Evolutionary conservation across 306 rosid species (phyloP).

Genomic region (Herpetospermum pedunculosum): DNA sequence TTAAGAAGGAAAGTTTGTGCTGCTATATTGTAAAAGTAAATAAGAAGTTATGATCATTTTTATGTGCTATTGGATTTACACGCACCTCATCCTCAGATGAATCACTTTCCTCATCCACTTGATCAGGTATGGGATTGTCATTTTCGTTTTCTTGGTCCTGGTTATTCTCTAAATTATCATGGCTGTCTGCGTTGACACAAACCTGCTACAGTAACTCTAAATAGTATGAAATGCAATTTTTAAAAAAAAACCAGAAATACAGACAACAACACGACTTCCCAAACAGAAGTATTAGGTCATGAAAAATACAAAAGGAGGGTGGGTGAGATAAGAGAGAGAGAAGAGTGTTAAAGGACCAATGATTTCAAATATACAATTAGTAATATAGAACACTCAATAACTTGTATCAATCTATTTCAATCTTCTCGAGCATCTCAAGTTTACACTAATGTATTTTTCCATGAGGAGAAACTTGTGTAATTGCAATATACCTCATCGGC

Average conservation of each 20-base stretch:
- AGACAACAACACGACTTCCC: neutral
- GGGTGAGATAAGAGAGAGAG: neutral
- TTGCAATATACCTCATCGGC: slow-evolving; percentile 33
- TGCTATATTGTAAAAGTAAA: neutral
- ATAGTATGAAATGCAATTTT: neutral
- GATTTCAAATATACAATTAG: neutral
- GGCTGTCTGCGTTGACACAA: slow-evolving; percentile 1
- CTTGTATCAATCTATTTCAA: neutral
- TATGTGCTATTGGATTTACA: neutral
- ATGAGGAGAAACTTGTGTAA: neutral
- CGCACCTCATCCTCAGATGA: slow-evolving; percentile 95
- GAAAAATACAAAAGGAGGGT: neutral
- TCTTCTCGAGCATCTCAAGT: neutral
- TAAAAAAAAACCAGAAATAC: neutral
- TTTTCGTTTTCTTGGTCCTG: slow-evolving; percentile 22
- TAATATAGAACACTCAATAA: neutral
- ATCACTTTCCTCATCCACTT: slow-evolving; percentile 62
- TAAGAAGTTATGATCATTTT: neutral
- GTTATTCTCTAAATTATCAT: slow-evolving; percentile 8
- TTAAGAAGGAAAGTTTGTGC: neutral
- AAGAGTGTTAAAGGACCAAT: neutral
- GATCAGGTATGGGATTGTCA: slow-evolving; percentile 31
- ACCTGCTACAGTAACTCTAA: slow-evolving; percentile 31
- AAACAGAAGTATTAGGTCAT: neutral
- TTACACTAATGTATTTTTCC: neutral